phyloP scores from a whole-genome alignment of 495 filamentous ascomycete genomes.

The Aspergillus heteromorphus region DNA sequence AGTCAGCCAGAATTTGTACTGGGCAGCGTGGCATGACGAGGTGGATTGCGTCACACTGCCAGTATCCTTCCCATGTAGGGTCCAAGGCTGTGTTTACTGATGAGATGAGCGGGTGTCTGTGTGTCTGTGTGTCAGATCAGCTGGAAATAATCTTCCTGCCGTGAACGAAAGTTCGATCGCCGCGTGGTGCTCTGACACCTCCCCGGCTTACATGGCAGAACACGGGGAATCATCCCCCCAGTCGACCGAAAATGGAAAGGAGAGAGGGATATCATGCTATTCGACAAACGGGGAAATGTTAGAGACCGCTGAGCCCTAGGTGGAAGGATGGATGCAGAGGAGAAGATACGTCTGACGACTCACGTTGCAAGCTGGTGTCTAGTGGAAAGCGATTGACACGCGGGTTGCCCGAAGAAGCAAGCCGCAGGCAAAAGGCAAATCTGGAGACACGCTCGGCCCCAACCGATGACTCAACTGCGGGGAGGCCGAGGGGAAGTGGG shows the following conservation, averaged over 20 bases:
- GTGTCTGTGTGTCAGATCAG: too few species aligned
- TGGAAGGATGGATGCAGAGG: neutral
- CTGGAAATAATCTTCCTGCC: too few species aligned
- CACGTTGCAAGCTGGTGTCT: neutral
- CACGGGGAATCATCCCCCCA: neutral
- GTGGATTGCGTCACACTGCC: too few species aligned
- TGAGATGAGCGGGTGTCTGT: too few species aligned
- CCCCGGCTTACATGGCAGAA: neutral
- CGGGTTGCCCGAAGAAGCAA: neutral
- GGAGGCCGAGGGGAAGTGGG: neutral
- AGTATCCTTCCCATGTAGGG: too few species aligned
- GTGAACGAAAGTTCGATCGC: too few species aligned
- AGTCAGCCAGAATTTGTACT: too few species aligned
- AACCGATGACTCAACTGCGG: conserved; percentile 1
- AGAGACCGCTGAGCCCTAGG: neutral
- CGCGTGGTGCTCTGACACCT: too few species aligned
- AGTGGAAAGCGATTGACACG: neutral
- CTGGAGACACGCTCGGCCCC: neutral
- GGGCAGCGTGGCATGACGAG: too few species aligned
- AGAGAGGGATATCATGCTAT: neutral
- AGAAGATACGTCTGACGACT: neutral
- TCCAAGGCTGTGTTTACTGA: too few species aligned
- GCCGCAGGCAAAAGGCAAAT: neutral
- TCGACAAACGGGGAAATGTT: neutral
- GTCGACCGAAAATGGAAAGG: neutral